These are phyloP conservation scores for Cyphellophora attinorum DNA, from an alignment of 2,329 filamentous ascomycete genomes.

Conservation along the genomic window DNA sequence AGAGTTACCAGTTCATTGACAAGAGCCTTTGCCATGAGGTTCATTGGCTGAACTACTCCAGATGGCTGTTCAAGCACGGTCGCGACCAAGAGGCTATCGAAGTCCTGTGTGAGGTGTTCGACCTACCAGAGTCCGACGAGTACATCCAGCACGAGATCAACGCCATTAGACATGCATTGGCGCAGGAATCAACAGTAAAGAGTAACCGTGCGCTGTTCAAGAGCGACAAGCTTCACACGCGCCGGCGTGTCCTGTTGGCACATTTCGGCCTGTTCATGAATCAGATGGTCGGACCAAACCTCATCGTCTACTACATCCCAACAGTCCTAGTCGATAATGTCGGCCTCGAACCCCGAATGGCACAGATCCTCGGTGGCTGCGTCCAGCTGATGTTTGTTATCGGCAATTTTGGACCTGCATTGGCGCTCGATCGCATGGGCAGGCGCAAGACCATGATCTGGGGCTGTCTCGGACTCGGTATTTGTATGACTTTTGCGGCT, in stretches of 20 bases:
- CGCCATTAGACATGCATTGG: not conserved
- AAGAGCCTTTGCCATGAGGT: too few species aligned
- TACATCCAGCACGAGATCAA: not conserved
- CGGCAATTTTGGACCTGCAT: conserved; percentile 35
- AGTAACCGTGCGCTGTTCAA: conserved; percentile 25
- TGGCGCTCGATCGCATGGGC: conserved; percentile 35
- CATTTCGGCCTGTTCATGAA: conserved; percentile 36
- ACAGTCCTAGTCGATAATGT: conserved; percentile 38
- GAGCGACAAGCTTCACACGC: conserved; percentile 33
- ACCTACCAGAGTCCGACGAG: conserved; percentile 21
- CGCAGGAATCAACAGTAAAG: not conserved
- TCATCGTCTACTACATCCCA: conserved; percentile 27
- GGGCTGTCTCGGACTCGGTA: conserved; percentile 23
- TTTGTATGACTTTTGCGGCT: conserved; percentile 33
- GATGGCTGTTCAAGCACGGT: conserved; percentile 20
- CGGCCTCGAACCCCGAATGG: conserved; percentile 32
- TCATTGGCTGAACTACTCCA: too few species aligned
- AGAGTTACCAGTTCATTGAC: too few species aligned
- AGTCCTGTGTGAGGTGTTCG: conserved; percentile 27
- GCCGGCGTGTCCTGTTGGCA: conserved; percentile 36
- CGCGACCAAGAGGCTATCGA: conserved; percentile 21
- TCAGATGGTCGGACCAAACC: conserved; percentile 37
- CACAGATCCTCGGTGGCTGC: conserved; percentile 37
- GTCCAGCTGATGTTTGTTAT: conserved; percentile 31
- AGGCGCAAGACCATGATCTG: conserved; percentile 28